Evolutionary conservation across 345 rosid genomes (phyloP), one percentile per base, ranked within the genome.

Genomic region (Litchi chinensis): DNA sequence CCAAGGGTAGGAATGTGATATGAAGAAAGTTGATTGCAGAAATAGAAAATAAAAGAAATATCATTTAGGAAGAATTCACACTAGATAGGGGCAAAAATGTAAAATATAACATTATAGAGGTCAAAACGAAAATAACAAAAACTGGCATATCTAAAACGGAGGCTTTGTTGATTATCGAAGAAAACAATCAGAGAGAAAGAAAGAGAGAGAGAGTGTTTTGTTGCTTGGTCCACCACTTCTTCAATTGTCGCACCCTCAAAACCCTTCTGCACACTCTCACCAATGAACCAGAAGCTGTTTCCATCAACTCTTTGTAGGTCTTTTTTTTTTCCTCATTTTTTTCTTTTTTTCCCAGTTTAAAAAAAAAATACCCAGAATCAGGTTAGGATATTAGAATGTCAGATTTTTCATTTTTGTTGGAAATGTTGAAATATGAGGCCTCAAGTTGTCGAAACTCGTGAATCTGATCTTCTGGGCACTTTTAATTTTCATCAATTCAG

Each of bases 151-250:
- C 71, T 32, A 28, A 50, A 76, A 48, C 64, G 62, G 77, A 46
- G 71, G 71, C 65, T 65, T 37, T 19, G 64, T 65, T 65, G 78
- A 76, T 65, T 52, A 52, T 76, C 72, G 65, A 76, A 64, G 52
- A 52, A 76, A 66, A 66, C 79, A 37, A 76, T 19, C 48, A n/a
- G 15, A 37, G 70, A 64, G 62, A n/a, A n/a, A 64, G 11, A 28
- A n/a, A n/a, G n/a, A 41, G 54, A 62, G 41, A 46, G 41, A 59
- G 21, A 74, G 77, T 60, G 56, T 22, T 32, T 3, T 40, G 39
- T 59, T 41, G 79, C 54, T 76, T 54, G 72, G 65, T 76, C 79
- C 79, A 66, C 24, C 65, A 67, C 65, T 44, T 19, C 70, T 8
- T 4, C 48, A 65, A 64, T 26, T n/a, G n/a, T 24, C 63, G 62